phyloP scores from a whole-genome alignment of 225 moss, liverwort and hornwort species.

The Marchantia polymorpha region DNA sequence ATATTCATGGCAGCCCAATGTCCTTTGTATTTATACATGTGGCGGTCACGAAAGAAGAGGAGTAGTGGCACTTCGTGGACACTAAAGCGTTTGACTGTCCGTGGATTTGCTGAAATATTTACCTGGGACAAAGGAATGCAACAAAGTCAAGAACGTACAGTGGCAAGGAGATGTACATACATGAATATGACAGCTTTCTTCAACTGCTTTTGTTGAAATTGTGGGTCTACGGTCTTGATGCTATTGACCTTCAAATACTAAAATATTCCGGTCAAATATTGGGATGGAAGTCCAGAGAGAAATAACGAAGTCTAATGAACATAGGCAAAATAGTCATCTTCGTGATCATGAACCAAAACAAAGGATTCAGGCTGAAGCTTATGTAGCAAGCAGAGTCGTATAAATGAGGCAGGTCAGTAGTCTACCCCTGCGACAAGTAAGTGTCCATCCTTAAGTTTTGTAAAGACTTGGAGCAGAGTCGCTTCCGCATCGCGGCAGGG shows the following conservation, averaged over 20 bases:
- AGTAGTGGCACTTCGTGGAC: conserved; percentile 64
- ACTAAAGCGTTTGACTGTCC: conserved; percentile 62
- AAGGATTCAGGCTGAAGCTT: neutral
- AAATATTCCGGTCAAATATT: too few relatives aligned
- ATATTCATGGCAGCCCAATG: conserved; percentile 60
- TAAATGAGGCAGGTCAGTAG: neutral
- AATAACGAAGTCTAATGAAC: too few relatives aligned
- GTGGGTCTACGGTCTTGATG: too few relatives aligned
- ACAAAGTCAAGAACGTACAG: neutral
- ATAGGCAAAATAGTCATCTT: too few relatives aligned
- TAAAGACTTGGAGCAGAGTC: conserved; percentile 54
- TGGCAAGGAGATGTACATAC: neutral
- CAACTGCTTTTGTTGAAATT: too few relatives aligned
- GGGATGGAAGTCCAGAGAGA: too few relatives aligned
- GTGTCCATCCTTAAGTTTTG: conserved; percentile 41
- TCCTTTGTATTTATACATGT: conserved; percentile 71
- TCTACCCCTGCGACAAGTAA: conserved; percentile 73
- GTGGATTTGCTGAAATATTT: conserved; percentile 61
- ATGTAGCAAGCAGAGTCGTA: neutral
- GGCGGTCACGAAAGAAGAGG: conserved; percentile 74
- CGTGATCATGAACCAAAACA: neutral
- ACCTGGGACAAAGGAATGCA: conserved; percentile 48
- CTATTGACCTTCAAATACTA: too few relatives aligned
- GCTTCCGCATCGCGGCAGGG: conserved; percentile 56
- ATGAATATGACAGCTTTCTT: too few relatives aligned